A percentile compares a stretch with the other conserved stretches of the same genome.
Conservation (phyloP, 2,329 filamentous ascomycete species). For the Bimuria novae-zelandiae region DNA sequence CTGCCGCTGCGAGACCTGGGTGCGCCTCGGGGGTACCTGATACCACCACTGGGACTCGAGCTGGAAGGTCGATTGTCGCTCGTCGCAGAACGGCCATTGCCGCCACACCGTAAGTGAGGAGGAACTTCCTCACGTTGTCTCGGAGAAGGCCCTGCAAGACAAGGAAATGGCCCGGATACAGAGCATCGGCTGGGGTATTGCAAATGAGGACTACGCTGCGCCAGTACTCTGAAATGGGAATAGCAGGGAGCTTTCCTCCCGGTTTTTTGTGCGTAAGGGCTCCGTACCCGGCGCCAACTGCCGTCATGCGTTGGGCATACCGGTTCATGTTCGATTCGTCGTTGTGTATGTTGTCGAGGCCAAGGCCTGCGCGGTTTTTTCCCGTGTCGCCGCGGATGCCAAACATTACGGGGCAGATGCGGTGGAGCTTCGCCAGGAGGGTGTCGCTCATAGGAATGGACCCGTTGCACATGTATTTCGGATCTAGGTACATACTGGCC, state of each 20-base stretch:
- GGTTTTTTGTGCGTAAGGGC: slow-evolving; percentile 77
- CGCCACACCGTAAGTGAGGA: slow-evolving; percentile 79
- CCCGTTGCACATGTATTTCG: slow-evolving; percentile 69
- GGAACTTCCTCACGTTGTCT: slow-evolving; percentile 73
- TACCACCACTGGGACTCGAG: slow-evolving; percentile 31
- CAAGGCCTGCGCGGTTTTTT: slow-evolving; percentile 53
- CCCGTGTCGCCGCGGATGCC: slow-evolving; percentile 78
- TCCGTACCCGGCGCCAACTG: slow-evolving; percentile 81
- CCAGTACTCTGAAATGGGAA: slow-evolving; percentile 86
- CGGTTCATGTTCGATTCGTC: slow-evolving; percentile 59
- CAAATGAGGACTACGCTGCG: slow-evolving; percentile 73
- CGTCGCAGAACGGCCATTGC: slow-evolving; percentile 72
- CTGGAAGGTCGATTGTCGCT: slow-evolving; percentile 76
- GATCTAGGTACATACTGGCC: slow-evolving; percentile 73
- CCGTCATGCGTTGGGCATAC: slow-evolving; percentile 84
- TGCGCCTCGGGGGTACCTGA: slow-evolving; percentile 24
- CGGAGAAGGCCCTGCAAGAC: slow-evolving; percentile 59
- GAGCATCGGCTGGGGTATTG: slow-evolving; percentile 66
- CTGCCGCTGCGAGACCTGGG: slow-evolving; percentile 24
- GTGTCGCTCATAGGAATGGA: slow-evolving; percentile 74
- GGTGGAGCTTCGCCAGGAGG: slow-evolving; percentile 82
- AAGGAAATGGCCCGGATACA: slow-evolving; percentile 54
- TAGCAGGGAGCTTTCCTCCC: slow-evolving; percentile 66
- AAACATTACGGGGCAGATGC: slow-evolving; percentile 82
- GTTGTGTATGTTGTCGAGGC: slow-evolving; percentile 33